Evolutionary conservation across 371 early-diverging fungal species (phyloP), one percentile per base, ranked within the genome.

Genomic region (Umbelopsis sp.): DNA sequence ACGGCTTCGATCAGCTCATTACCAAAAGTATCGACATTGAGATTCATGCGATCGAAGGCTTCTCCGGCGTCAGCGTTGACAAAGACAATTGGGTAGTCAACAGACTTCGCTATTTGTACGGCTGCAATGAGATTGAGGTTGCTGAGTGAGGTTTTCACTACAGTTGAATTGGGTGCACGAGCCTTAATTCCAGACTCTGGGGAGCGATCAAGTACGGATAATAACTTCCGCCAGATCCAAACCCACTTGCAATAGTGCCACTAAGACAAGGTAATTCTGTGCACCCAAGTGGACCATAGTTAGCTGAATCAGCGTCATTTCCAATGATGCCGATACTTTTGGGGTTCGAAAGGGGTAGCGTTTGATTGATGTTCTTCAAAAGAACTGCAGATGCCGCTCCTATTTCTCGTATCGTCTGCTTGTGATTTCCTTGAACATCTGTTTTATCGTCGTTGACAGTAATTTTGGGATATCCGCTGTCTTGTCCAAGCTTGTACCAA

Each of bases 201-300:
- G 14, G 81, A 72, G n/a, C n/a, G 16, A 85, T 69, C 24, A 87
- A 35, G 66, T 85, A 86, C 3, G 85, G 80, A 69, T 77, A 87
- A 16, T 72, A 50, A 14, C 81, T 73, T 32, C 84, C 77, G 48
- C 86, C 87, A 62, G 81, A 80, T n/a, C 85, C 87, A 74, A 85
- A 80, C n/a, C 86, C 87, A 66, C 76, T 74, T 12, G 85, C 80
- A 50, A 87, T 62, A 37, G 81, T 84, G 10, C 85, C 86, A 63
- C 18, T 65, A 44, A 62, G 62, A 25, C 71, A 69, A 8, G 44
- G 53, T 11, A 63, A 45, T 11, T 66, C 66, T 24, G 53, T 44
- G 44, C 66, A 70, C 29, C 37, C 45, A 44, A 69, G 68, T 20
- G 63, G 51, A 24, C 66, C 70, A 57, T 66, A 66, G 46, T 48